phyloP scores from a whole-genome alignment of 768 basidiomycete species.

The Suillus lakei region DNA sequence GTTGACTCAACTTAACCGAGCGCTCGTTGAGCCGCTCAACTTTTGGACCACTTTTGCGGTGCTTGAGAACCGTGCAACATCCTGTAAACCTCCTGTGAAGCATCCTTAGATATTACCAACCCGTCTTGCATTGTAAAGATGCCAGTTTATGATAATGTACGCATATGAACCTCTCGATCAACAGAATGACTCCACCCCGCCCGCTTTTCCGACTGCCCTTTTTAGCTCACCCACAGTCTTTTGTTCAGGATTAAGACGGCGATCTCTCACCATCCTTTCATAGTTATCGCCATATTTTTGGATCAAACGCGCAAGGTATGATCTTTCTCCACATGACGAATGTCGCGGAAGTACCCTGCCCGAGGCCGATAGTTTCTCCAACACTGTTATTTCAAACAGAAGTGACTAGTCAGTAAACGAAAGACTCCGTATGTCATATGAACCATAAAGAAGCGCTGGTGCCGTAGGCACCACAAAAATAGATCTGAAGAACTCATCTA shows the following conservation, averaged over 20 bases:
- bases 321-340: slow-evolving; percentile 69
- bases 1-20: neutral
- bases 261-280: slow-evolving; percentile 78
- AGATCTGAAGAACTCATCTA: neutral
- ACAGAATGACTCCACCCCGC: slow-evolving; percentile 41
- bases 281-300: slow-evolving; percentile 73
- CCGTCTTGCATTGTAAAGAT: neutral
- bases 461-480: slow-evolving; percentile 10
- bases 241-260: slow-evolving; percentile 81
- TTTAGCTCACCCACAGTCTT: slow-evolving; percentile 80
- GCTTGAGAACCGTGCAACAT: neutral
- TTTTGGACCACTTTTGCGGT: neutral
- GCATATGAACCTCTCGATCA: neutral
- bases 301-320: slow-evolving; percentile 69
- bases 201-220: slow-evolving; percentile 63
- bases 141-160: neutral
- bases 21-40: neutral
- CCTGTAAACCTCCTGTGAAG: too few relatives aligned
- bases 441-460: neutral
- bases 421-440: neutral
- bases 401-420: slow-evolving; percentile 7
- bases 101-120: neutral
- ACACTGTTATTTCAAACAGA: slow-evolving; percentile 44
- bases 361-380: slow-evolving; percentile 65
- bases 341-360: slow-evolving; percentile 57